phyloP scores from a whole-genome alignment of 2,329 filamentous ascomycete genomes.

The Aphanocladium album region DNA sequence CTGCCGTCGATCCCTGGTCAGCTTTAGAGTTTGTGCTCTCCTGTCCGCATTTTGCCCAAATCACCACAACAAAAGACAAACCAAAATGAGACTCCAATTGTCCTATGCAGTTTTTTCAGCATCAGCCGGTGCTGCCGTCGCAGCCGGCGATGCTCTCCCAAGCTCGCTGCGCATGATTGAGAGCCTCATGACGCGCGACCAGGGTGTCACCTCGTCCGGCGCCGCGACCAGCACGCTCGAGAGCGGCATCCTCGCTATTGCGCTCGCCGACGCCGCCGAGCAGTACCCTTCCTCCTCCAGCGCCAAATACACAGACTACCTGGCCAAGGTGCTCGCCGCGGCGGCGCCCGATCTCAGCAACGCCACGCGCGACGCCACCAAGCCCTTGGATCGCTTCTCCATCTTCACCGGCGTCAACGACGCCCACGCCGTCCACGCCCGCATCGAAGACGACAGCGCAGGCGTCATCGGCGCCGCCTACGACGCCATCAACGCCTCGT shows the following conservation, averaged over 20 bases:
- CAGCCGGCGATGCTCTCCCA: background rate
- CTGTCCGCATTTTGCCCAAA: background rate
- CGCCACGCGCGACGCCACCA: conserved; percentile 13
- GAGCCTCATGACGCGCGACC: conserved; percentile 20
- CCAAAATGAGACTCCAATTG: background rate
- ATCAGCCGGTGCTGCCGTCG: background rate
- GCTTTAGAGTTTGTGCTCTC: background rate
- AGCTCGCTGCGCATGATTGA: conserved; percentile 20
- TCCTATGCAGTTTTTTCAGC: background rate
- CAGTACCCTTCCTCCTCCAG: conserved; percentile 14
- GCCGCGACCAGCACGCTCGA: conserved; percentile 20
- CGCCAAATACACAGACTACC: conserved; percentile 12
- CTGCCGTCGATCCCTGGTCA: background rate
- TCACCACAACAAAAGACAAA: background rate
- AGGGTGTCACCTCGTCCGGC: conserved; percentile 20
- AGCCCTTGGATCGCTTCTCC: conserved; percentile 22
- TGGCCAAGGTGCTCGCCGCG: conserved; percentile 16
- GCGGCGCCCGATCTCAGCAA: conserved; percentile 15
- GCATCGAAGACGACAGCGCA: conserved; percentile 12
- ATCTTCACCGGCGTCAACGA: conserved; percentile 16
- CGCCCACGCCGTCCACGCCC: background rate
- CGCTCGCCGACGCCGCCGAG: conserved; percentile 15
- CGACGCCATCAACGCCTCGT: conserved; percentile 18
- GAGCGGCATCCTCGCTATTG: conserved; percentile 19
- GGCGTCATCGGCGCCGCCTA: conserved; percentile 4